phyloP scores from a whole-genome alignment of 495 filamentous ascomycete species.

The Aspergillus avenaceus region DNA sequence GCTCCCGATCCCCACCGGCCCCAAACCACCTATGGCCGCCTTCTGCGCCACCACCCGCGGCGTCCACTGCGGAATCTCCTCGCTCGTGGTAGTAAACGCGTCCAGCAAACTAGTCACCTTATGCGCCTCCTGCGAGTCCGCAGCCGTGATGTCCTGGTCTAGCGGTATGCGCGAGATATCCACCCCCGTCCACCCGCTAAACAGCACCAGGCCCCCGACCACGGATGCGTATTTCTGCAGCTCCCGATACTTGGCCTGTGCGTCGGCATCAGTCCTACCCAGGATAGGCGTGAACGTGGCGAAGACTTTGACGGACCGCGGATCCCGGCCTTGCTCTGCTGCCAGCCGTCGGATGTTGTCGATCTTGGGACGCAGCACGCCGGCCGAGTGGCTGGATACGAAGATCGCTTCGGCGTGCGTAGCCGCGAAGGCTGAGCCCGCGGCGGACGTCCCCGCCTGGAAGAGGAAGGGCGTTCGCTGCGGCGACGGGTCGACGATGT shows the following conservation, averaged over 20 bases:
- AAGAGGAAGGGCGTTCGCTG: slow-evolving; percentile 62
- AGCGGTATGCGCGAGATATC: slow-evolving; percentile 54
- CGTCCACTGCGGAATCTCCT: slow-evolving; percentile 50
- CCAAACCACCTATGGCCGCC: slow-evolving; percentile 54
- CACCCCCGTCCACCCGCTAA: slow-evolving; percentile 60
- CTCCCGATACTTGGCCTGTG: slow-evolving; percentile 48
- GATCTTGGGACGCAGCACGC: slow-evolving; percentile 48
- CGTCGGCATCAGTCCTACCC: slow-evolving; percentile 54
- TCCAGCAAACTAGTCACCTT: slow-evolving; percentile 50
- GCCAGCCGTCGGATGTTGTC: slow-evolving; percentile 52
- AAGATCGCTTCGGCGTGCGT: slow-evolving; percentile 64
- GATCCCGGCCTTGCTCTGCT: slow-evolving; percentile 47
- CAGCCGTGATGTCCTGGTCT: slow-evolving; percentile 51
- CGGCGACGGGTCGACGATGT: slow-evolving; percentile 57
- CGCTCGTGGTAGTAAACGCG: slow-evolving; percentile 45
- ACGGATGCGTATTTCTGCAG: slow-evolving; percentile 48
- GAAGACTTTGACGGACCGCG: slow-evolving; percentile 56
- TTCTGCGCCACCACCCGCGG: slow-evolving; percentile 50
- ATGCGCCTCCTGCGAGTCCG: slow-evolving; percentile 49
- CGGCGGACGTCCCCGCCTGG: slow-evolving; percentile 58
- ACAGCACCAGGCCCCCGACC: slow-evolving; percentile 54
- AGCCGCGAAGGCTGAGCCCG: slow-evolving; percentile 55
- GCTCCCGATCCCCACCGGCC: slow-evolving; percentile 49
- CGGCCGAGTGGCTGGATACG: slow-evolving; percentile 51
- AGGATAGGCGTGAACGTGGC: slow-evolving; percentile 55